A percentile compares a stretch with the other conserved stretches of the same genome.
Evolutionary conservation across 2,329 filamentous ascomycete genomes (phyloP).

Genomic region (Talaromyces pinophilus): DNA sequence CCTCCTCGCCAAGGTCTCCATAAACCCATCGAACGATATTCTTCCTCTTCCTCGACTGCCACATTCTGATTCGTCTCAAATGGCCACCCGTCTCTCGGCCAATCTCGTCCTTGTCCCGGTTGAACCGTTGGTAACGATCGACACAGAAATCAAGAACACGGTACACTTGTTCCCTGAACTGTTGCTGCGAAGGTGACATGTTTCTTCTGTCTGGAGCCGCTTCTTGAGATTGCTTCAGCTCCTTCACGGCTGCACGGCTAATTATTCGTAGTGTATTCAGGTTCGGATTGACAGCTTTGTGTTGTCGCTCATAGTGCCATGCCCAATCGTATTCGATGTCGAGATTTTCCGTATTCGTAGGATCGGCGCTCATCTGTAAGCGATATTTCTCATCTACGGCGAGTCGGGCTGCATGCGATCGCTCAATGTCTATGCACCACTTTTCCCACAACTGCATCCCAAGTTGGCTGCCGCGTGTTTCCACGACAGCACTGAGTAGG

Average conservation of each 20-base stretch:
- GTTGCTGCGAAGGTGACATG: not conserved
- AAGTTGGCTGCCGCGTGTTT: constrained; percentile 49
- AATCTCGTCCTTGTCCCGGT: constrained; percentile 34
- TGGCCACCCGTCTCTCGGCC: constrained; percentile 39
- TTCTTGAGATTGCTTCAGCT: constrained; percentile 27
- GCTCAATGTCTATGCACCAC: constrained; percentile 46
- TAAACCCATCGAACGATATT: constrained; percentile 18
- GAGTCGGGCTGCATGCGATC: constrained; percentile 30
- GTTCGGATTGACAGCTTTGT: constrained; percentile 37
- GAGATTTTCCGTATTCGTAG: constrained; percentile 23
- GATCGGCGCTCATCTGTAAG: constrained; percentile 18
- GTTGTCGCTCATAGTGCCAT: constrained; percentile 30
- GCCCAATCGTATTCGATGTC: constrained; percentile 32
- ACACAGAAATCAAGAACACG: constrained; percentile 39
- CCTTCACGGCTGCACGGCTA: constrained; percentile 36
- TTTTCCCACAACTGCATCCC: constrained; percentile 52
- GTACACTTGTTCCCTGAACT: constrained; percentile 6
- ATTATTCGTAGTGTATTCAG: constrained; percentile 42
- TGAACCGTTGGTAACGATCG: constrained; percentile 33
- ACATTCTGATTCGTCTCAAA: constrained; percentile 21
- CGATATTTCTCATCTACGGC: constrained; percentile 17
- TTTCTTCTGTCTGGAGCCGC: constrained; percentile 12
- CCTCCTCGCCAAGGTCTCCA: not conserved
- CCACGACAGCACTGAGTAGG: constrained; percentile 57
- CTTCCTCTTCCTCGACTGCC: constrained; percentile 16